Base-by-base conservation (phyloP, 768 basidiomycete genomes). In the Arthromyces matolae region DNA sequence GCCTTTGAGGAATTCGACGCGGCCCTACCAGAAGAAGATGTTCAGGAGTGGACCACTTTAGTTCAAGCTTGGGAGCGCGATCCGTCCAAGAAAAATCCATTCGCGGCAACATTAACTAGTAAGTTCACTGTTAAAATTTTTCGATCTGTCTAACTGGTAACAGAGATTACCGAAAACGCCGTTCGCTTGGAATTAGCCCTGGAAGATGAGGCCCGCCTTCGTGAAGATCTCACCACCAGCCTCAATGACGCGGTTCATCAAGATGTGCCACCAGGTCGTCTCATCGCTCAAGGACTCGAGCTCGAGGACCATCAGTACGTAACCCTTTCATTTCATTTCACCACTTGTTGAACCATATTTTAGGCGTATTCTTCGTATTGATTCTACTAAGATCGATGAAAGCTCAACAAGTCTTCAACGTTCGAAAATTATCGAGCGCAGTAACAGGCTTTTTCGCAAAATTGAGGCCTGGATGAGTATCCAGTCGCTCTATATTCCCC, bases 401-500 rank as follows among this genome's bases (percentile, higher is more conserved):
- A 14, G 19, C 19, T 34, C 65, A 5, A 69, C 66, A 6, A 51
- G 54, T 35, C 56, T 59, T 9, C 65, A 72, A 43, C 40, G 52
- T n/a, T 48, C 60, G 8, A 65, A 65, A 35, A n/a, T 68, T 5
- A 43, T 61, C 16, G 58, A 65, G 42, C 54, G 55, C 1, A 53
- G 46, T 0, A 63, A 59, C 24, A 20, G 42, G 1, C 50, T 70
- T 1, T 48, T 47, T 19, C 42, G 58, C 8, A 53, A 55, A 18
- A 60, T 68, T 14, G 53, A 64, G 14, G 56, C 60, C 2, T 69
- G 67, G 67, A 39, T 39, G 8, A 28, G n/a, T 1, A 47, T 64
- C 12, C 68, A 67, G 39, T 38, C 53, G 4, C 41, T 67, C 1
- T 67, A 69, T 33, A 65, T 65, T 23, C 67, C 66, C 8, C 39